Evolutionary conservation across 139 green algal genomes (phyloP), one percentile per base, ranked within the genome.

Genomic region (Closterium sp.): DNA sequence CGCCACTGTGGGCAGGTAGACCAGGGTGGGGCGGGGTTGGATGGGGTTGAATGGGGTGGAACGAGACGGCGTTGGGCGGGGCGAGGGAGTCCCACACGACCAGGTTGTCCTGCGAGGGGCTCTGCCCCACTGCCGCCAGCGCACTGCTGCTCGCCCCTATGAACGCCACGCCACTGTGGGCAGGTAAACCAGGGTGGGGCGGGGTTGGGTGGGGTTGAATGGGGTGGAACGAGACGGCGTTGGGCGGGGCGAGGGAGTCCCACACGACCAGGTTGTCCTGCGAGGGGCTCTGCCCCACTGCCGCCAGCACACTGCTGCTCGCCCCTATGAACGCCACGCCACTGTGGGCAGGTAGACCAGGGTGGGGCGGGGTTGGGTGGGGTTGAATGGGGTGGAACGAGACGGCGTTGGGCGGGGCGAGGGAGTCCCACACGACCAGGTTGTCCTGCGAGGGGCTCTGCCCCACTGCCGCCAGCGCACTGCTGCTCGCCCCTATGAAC

Each of bases 401-500:
- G 42, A 30, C 4, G 84, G 22, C n/a, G n/a, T n/a, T n/a, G n/a
- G n/a, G n/a, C n/a, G n/a, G n/a, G n/a, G n/a, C n/a, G n/a, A n/a
- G n/a, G n/a, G n/a, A n/a, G n/a, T n/a, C n/a, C n/a, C n/a, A n/a
- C n/a, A n/a, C n/a, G n/a, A n/a, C n/a, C n/a, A n/a, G n/a, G n/a
- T n/a, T n/a, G n/a, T n/a, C n/a, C n/a, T n/a, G n/a, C 5, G 42
- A 62, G 42, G 42, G 42, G 13, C 88, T 42, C 4, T 89, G 84
- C 4, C 92, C 92, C 17, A 28, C 90, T 22, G 90, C 92, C 7
- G 85, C 86, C 17, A 95, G 3, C 27, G 94, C 86, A 28, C 86
- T 95, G 19, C 84, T 90, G 29, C 92, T 73, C 5, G 85, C 7
- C n/a, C 91, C 91, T 42, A 94, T 85, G 91, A 90, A 93, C 29